Conservation (phyloP, 345 rosid species). For the Rhizophora apiculata region DNA sequence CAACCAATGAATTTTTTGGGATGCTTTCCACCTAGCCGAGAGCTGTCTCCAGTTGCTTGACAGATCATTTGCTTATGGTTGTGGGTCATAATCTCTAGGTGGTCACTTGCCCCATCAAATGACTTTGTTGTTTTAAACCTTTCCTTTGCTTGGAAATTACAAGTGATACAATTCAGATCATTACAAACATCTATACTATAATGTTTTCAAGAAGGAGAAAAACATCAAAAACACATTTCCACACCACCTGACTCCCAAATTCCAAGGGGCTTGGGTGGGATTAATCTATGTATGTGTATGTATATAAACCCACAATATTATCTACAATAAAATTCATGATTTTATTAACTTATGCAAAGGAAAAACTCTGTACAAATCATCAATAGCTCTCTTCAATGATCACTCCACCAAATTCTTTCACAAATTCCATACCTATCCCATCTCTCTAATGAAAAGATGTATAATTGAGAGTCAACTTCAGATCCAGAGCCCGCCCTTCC, state of each 20-base stretch:
- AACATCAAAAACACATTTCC: no score
- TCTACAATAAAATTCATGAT: not conserved
- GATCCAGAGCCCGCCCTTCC: not conserved
- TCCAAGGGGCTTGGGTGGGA: no score
- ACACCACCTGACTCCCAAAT: no score
- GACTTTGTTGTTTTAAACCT: not conserved
- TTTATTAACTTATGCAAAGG: not conserved
- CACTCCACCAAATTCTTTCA: not conserved
- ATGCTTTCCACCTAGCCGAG: not conserved
- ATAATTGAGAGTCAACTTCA: not conserved
- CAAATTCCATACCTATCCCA: not conserved
- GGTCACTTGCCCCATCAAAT: not conserved
- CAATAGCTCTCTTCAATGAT: not conserved
- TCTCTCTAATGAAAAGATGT: not conserved
- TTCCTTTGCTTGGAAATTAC: constrained; percentile 21
- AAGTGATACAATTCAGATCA: not conserved
- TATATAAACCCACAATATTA: not conserved
- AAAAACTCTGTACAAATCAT: not conserved
- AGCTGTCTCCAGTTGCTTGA: not conserved
- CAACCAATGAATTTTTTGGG: not conserved
- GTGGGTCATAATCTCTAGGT: constrained; percentile 6
- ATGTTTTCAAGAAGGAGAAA: no score
- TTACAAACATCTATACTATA: not conserved
- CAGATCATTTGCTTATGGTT: constrained; percentile 2
- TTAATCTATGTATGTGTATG: no score